Conservation (phyloP, 306 rosid genomes). For the Acacia melanoxylon region DNA sequence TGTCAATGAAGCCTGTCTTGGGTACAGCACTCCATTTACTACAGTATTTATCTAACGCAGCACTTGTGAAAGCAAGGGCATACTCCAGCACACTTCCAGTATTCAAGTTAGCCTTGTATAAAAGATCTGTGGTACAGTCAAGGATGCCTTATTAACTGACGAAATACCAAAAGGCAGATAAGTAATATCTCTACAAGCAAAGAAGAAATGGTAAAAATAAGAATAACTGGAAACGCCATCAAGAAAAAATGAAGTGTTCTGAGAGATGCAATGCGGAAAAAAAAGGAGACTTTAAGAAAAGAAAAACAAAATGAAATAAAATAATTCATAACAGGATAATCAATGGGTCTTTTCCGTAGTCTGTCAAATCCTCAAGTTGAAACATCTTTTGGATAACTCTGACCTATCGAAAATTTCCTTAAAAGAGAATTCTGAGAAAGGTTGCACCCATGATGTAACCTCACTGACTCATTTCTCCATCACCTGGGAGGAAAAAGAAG, state of each 20-base stretch:
- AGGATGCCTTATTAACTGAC: constrained; percentile 17
- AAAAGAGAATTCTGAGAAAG: neutral
- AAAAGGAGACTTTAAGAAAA: neutral
- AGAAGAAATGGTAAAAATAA: neutral
- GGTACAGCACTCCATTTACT: constrained; percentile 94
- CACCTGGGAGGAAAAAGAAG: neutral
- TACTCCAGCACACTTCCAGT: constrained; percentile 96
- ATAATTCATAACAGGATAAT: constrained; percentile 3
- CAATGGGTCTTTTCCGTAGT: constrained; percentile 1
- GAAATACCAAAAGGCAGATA: constrained; percentile 13
- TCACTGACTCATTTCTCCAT: neutral
- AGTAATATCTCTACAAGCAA: constrained; percentile 7
- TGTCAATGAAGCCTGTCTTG: constrained; percentile 95
- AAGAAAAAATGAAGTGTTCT: neutral
- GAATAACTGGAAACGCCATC: neutral
- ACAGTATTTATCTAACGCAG: constrained; percentile 93
- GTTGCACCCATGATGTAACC: neutral
- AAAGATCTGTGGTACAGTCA: constrained; percentile 68
- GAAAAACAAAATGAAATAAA: neutral
- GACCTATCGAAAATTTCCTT: neutral
- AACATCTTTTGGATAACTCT: neutral
- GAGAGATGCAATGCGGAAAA: neutral
- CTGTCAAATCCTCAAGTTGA: neutral
- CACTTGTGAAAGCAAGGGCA: constrained; percentile 96
- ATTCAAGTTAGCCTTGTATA: constrained; percentile 93